Evolutionary conservation across 2,329 filamentous ascomycete genomes (phyloP).

Genomic region (Xylariaceae sp.): DNA sequence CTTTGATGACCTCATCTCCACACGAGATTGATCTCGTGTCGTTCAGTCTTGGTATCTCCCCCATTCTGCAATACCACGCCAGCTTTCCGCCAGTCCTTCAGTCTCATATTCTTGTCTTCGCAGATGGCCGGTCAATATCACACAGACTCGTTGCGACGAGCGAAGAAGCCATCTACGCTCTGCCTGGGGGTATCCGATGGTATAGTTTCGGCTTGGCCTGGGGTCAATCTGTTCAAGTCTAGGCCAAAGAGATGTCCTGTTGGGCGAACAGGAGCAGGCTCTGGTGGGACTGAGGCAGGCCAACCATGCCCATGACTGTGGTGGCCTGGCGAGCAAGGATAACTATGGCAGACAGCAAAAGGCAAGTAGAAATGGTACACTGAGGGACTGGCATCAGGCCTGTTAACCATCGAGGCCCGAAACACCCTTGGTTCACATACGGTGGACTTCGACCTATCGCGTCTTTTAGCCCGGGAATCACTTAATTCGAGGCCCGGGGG

Average conservation of each 20-base stretch:
- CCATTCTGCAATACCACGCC: too few relatives aligned
- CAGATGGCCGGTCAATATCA: neutral
- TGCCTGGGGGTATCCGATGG: constrained; percentile 3
- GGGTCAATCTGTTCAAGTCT: neutral
- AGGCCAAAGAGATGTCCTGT: neutral
- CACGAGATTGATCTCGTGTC: too few relatives aligned
- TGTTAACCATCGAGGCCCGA: constrained; percentile 1
- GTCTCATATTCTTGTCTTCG: neutral
- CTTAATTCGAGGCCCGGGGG: too few relatives aligned
- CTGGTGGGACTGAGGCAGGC: neutral
- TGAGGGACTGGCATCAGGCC: constrained; percentile 2
- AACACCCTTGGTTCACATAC: constrained; percentile 7
- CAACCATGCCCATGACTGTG: neutral
- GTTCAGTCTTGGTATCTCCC: too few relatives aligned
- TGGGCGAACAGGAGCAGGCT: neutral
- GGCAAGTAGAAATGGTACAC: constrained; percentile 16
- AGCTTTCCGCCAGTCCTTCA: too few relatives aligned
- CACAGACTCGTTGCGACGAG: constrained; percentile 13
- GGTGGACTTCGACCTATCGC: constrained; percentile 8
- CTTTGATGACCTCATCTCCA: too few relatives aligned
- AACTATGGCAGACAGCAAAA: constrained; percentile 11
- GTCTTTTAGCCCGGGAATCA: constrained; percentile 2
- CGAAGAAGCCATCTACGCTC: constrained; percentile 5
- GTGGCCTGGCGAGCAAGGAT: constrained; percentile 2
- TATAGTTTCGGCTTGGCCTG: constrained; percentile 8